Percentiles rank a stretch among this genome's conserved stretches.
These are phyloP conservation scores for Leccinum subrobustum DNA, from an alignment of 1,284 basidiomycete genomes.

Conservation along the genomic window DNA sequence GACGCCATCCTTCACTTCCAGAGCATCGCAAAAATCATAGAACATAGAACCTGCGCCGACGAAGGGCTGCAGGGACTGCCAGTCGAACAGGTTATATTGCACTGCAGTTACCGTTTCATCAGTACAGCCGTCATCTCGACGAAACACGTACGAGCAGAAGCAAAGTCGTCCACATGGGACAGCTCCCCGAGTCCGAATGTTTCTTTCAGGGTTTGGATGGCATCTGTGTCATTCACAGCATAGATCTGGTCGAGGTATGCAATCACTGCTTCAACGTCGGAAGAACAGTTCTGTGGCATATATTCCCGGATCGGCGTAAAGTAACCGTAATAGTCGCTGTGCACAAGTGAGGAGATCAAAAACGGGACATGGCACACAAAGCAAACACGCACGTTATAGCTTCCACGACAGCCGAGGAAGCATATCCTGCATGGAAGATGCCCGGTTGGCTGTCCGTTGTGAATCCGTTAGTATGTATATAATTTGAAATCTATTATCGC, in stretches of 20 bases:
- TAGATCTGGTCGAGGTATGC: slow-evolving; percentile 60
- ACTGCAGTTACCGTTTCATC: slow-evolving; percentile 34
- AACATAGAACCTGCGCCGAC: slow-evolving; percentile 43
- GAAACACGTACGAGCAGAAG: slow-evolving; percentile 43
- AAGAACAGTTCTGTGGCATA: slow-evolving; percentile 74
- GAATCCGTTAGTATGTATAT: neutral
- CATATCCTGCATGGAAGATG: slow-evolving; percentile 68
- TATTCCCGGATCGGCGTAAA: slow-evolving; percentile 66
- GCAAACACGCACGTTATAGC: slow-evolving; percentile 48
- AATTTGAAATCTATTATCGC: neutral
- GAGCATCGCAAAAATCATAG: slow-evolving; percentile 61
- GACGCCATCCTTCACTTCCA: neutral
- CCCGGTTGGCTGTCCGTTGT: slow-evolving; percentile 51
- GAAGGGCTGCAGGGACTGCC: slow-evolving; percentile 44
- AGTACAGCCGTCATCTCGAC: neutral
- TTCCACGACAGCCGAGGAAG: slow-evolving; percentile 72
- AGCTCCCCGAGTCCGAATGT: slow-evolving; percentile 57
- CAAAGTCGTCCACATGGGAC: slow-evolving; percentile 65
- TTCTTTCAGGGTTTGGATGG: slow-evolving; percentile 53
- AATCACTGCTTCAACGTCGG: slow-evolving; percentile 66
- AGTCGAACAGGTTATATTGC: slow-evolving; percentile 51
- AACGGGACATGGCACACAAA: neutral
- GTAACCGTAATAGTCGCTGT: slow-evolving; percentile 66
- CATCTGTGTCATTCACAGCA: slow-evolving; percentile 39
- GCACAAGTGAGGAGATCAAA: neutral